Conservation (phyloP, 345 rosid genomes). For the Anacardium occidentale region DNA sequence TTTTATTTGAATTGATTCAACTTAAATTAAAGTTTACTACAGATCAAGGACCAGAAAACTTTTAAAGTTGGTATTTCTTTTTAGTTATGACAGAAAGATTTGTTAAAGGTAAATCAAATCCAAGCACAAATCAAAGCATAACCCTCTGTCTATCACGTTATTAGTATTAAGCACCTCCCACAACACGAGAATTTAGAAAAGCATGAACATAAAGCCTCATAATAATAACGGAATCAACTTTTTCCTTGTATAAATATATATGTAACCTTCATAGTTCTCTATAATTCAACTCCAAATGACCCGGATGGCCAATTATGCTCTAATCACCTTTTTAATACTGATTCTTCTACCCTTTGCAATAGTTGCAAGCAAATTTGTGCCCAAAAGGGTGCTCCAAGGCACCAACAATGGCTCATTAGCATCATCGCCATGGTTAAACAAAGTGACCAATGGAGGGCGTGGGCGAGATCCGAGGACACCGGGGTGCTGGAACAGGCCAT, state of each 20-base stretch:
- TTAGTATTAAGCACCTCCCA: slow-evolving; percentile 17
- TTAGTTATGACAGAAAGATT: neutral
- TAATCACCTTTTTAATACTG: slow-evolving; percentile 10
- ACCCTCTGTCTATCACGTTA: slow-evolving; percentile 3
- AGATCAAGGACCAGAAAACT: neutral
- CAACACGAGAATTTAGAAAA: slow-evolving; percentile 36
- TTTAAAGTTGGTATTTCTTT: neutral
- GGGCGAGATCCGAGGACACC: neutral
- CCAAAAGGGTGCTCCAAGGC: slow-evolving; percentile 11
- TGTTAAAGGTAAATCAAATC: neutral
- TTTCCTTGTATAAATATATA: slow-evolving; percentile 1
- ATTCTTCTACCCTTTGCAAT: neutral
- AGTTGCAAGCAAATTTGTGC: slow-evolving; percentile 5
- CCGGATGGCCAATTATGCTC: slow-evolving; percentile 15
- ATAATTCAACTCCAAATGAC: slow-evolving; percentile 11
- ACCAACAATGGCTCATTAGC: slow-evolving; percentile 6
- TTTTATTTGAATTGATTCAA: no score
- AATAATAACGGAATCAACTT: neutral
- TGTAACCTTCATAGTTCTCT: neutral
- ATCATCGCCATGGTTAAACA: slow-evolving; percentile 42
- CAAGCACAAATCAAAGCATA: slow-evolving; percentile 7
- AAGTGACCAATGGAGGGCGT: slow-evolving; percentile 11
- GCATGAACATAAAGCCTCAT: slow-evolving; percentile 30
- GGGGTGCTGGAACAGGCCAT: slow-evolving; percentile 43
- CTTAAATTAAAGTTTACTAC: no score